Evolutionary conservation across 805 yeast genomes (phyloP).

Genomic region (Cyberlindnera nakhonratchasimensis): DNA sequence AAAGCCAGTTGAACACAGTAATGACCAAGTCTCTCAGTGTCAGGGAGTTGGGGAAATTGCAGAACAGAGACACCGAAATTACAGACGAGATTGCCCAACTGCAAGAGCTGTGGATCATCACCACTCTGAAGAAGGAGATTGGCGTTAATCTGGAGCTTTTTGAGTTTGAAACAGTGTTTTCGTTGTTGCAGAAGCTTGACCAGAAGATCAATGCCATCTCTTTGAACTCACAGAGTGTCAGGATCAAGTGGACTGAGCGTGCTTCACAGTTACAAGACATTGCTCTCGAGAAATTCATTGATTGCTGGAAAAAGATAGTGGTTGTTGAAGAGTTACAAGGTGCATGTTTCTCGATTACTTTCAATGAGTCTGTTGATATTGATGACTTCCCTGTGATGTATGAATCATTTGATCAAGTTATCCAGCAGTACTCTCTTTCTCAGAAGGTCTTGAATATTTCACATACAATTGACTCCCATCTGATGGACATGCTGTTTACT

Average conservation of each 20-base stretch:
- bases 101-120: constrained; percentile 25
- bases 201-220: constrained; percentile 13
- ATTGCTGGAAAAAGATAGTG: constrained; percentile 18
- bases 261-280: constrained; percentile 7
- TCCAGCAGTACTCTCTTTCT: constrained; percentile 9
- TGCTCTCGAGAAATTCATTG: constrained; percentile 5
- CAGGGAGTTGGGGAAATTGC: constrained; percentile 19
- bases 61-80: constrained; percentile 19
- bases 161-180: constrained; percentile 25
- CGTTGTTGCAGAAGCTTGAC: constrained; percentile 18
- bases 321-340: constrained; percentile 1
- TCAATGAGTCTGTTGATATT: constrained; percentile 20
- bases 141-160: constrained; percentile 24
- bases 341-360: constrained; percentile 8
- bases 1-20: constrained; percentile 11
- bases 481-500: constrained; percentile 14
- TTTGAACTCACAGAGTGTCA: constrained; percentile 7
- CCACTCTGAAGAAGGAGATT: constrained; percentile 24
- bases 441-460: constrained; percentile 16
- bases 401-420: constrained; percentile 13
- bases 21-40: constrained; percentile 5
- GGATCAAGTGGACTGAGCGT: constrained; percentile 10
- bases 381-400: constrained; percentile 18
- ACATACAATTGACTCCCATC: constrained; percentile 15
- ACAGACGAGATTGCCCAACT: constrained; percentile 18